Base-by-base conservation (phyloP, 2,329 filamentous ascomycete genomes). In the Alternaria dauci region DNA sequence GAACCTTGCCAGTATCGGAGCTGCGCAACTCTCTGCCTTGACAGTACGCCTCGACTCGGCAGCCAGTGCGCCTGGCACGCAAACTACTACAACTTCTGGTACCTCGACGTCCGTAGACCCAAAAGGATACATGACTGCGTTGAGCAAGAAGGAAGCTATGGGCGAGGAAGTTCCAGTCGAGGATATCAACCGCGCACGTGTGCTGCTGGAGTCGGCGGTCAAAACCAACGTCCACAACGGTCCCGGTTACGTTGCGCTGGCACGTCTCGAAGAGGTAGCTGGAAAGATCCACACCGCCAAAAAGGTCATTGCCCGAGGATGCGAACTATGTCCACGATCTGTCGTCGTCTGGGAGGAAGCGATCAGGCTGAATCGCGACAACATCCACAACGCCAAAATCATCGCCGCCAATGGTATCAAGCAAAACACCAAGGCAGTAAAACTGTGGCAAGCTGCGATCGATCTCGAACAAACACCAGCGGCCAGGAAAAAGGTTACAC, bases 281-380 rank as follows among this genome's bases (percentile, higher is more conserved):
- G 94, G 94, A 44, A 96, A 96, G 79, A 91, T 92, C 57, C 93
- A 96, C 7, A 91, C 93, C 4, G 95, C 95, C 12, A 88, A 94
- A 57, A 95, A 91, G 70, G 87, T 96, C 38, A 97, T 99, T 62
- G 89, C 92, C 2, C 88, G 92, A 71, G 96, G 94, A 1, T 97
- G 93, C 74, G 89, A 94, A 67, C 88, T 94, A 71, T 98, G 94
- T 70, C 95, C 94, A 0, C 95, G 94, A 79, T 97, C 90, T 66
- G 93, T 97, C 78, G 95, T 97, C 75, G 92, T 91, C 6, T 99
- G 96, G 96, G 82, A 98, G 41, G 95, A 99, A 78, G 96, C 94
- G 56, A 98, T 99, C 67, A 88, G 94, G 55, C 83, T 99, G 3
- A 97, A 97, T 63, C 63, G 68, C 4, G 75, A 78, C 51, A 93